phyloP scores from a whole-genome alignment of 1,284 basidiomycete species.

The Amylostereum areolatum region DNA sequence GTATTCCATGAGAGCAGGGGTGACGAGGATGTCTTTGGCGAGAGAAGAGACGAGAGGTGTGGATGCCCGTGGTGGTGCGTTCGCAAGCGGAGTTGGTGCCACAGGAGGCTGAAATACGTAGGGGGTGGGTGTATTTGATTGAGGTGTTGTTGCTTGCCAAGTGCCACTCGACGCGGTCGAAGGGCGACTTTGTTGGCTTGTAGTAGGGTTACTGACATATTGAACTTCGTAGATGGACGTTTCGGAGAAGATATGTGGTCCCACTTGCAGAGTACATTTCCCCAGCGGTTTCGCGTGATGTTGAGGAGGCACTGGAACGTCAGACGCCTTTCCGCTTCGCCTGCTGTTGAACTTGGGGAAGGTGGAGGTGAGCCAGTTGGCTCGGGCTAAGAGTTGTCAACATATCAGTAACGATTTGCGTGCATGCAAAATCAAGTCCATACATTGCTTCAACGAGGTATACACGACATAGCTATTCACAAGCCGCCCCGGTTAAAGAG shows the following conservation, averaged over 20 bases:
- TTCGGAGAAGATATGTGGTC: slow-evolving; percentile 62
- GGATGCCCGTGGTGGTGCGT: slow-evolving; percentile 19
- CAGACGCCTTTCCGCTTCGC: slow-evolving; percentile 44
- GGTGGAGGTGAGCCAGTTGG: slow-evolving; percentile 57
- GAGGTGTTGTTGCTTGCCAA: slow-evolving; percentile 22
- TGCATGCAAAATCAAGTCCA: slow-evolving; percentile 15
- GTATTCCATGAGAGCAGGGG: slow-evolving; percentile 50
- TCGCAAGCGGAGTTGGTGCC: slow-evolving; percentile 3
- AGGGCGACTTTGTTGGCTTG: slow-evolving; percentile 2
- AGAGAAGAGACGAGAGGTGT: slow-evolving; percentile 35
- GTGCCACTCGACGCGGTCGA: slow-evolving; percentile 4
- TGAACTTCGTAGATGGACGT: slow-evolving; percentile 66
- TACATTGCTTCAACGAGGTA: slow-evolving; percentile 67
- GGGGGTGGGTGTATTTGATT: slow-evolving; percentile 12
- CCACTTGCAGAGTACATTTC: slow-evolving; percentile 61
- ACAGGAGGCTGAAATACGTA: slow-evolving; percentile 7
- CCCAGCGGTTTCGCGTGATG: slow-evolving; percentile 60
- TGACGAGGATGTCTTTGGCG: slow-evolving; percentile 37
- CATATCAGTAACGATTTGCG: neutral
- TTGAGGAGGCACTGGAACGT: slow-evolving; percentile 44
- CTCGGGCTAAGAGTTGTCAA: slow-evolving; percentile 43
- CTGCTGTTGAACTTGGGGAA: slow-evolving; percentile 71
- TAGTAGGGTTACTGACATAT: slow-evolving; percentile 29
- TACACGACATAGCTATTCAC: slow-evolving; percentile 35
- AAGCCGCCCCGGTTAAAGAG: neutral